phyloP scores from a whole-genome alignment of 805 yeast species.

The Maudiozyma turicensis region DNA sequence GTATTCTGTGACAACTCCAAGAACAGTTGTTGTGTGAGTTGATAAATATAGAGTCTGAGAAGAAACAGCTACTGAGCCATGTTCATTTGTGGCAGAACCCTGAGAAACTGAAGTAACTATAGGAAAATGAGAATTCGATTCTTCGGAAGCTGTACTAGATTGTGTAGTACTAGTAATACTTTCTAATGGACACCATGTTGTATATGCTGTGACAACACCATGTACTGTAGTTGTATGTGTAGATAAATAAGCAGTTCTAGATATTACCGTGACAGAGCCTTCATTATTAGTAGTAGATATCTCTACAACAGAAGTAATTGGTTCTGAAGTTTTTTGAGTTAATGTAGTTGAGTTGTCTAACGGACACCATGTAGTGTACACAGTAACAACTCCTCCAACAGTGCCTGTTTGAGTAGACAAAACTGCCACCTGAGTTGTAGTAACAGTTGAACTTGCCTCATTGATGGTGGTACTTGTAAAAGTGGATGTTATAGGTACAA shows the following conservation, averaged over 20 bases:
- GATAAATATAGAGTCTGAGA: no score
- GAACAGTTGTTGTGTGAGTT: no score
- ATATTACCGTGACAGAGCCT: neutral
- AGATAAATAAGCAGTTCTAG: constrained; percentile 3
- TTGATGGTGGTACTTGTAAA: neutral
- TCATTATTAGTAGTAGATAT: neutral
- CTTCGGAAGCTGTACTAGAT: neutral
- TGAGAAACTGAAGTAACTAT: constrained; percentile 5
- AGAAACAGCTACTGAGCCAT: no score
- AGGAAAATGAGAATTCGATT: constrained; percentile 8
- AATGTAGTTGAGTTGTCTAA: neutral
- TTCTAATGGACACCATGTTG: constrained; percentile 32
- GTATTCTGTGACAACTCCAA: no score
- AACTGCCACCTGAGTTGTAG: neutral
- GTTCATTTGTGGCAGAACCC: no score
- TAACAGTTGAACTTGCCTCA: neutral
- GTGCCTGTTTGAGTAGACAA: constrained; percentile 16
- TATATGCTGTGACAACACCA: constrained; percentile 23
- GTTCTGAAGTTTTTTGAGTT: neutral
- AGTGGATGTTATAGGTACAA: neutral
- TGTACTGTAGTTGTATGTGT: constrained; percentile 19
- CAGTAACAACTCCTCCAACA: constrained; percentile 18
- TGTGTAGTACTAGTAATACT: neutral
- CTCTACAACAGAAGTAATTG: neutral
- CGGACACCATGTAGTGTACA: constrained; percentile 30